phyloP scores from a whole-genome alignment of 768 basidiomycete genomes.

The Boletus rex-veris region DNA sequence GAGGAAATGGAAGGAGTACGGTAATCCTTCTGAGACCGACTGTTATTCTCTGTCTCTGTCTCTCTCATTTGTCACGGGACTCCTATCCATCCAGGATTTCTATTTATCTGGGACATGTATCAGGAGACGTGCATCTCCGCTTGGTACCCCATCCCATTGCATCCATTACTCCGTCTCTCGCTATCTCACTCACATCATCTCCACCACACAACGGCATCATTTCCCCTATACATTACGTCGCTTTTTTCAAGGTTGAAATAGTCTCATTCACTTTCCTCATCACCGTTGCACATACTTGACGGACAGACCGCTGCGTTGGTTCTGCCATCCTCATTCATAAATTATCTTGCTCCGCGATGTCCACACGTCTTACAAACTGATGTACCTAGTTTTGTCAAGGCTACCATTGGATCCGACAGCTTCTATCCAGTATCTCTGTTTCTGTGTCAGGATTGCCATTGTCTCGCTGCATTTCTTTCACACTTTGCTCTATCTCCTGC shows the following conservation, averaged over 20 bases:
- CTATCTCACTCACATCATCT: slow-evolving; percentile 26
- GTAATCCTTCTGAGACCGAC: slow-evolving; percentile 18
- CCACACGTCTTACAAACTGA: slow-evolving; percentile 9
- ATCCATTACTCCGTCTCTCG: slow-evolving; percentile 21
- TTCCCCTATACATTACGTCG: slow-evolving; percentile 19
- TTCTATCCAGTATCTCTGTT: slow-evolving; percentile 15
- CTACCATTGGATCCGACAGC: slow-evolving; percentile 12
- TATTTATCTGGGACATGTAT: slow-evolving; percentile 35
- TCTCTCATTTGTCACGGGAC: slow-evolving; percentile 27
- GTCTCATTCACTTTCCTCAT: slow-evolving; percentile 11
- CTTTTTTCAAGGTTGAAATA: slow-evolving; percentile 17
- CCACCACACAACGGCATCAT: slow-evolving; percentile 28
- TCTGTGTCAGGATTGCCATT: slow-evolving; percentile 15
- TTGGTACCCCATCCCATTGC: slow-evolving; percentile 25
- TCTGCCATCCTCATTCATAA: slow-evolving; percentile 10
- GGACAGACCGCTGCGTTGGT: slow-evolving; percentile 19
- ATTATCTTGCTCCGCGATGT: slow-evolving; percentile 15
- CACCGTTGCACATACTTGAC: slow-evolving; percentile 18
- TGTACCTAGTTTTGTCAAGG: slow-evolving; percentile 5
- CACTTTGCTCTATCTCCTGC: slow-evolving; percentile 24
- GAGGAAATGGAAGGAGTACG: slow-evolving; percentile 17
- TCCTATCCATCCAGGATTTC: slow-evolving; percentile 28
- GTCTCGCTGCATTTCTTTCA: slow-evolving; percentile 13
- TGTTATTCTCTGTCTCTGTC: slow-evolving; percentile 12
- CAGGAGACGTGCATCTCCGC: slow-evolving; percentile 23